phyloP scores from a whole-genome alignment of 192 early-diverging fungal species.

The Podila verticillata region DNA sequence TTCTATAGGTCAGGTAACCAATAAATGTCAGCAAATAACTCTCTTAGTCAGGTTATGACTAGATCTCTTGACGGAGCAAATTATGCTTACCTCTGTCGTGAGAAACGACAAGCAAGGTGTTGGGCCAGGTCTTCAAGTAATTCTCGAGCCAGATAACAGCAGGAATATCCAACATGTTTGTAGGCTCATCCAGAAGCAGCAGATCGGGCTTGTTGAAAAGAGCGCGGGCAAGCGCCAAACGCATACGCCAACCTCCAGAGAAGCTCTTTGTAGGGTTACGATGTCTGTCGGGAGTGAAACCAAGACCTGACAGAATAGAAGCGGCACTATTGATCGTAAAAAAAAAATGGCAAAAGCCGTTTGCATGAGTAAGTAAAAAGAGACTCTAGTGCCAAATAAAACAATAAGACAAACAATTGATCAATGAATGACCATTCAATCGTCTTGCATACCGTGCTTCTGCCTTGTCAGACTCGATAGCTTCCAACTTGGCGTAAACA shows the following conservation, averaged over 20 bases:
- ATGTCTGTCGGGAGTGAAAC: constrained; percentile 84
- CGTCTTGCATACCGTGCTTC: constrained; percentile 82
- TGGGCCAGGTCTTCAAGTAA: constrained; percentile 91
- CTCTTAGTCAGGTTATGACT: not conserved
- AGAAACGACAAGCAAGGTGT: constrained; percentile 94
- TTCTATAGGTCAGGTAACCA: constrained; percentile 52
- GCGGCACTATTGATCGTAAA: constrained; percentile 72
- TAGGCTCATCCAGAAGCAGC: constrained; percentile 92
- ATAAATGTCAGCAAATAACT: not conserved
- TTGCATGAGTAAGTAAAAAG: not conserved
- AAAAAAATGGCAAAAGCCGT: not conserved
- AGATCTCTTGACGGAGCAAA: too few relatives aligned
- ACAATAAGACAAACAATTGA: too few relatives aligned
- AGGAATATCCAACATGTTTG: constrained; percentile 94
- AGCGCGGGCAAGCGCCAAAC: constrained; percentile 94
- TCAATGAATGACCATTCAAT: too few relatives aligned
- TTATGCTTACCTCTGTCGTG: constrained; percentile 84
- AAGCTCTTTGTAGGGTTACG: constrained; percentile 90
- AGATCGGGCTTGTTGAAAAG: constrained; percentile 96
- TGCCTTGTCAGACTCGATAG: constrained; percentile 97
- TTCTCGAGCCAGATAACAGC: constrained; percentile 98
- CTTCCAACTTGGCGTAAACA: constrained; percentile 86
- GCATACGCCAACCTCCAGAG: constrained; percentile 99
- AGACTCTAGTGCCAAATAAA: not conserved
- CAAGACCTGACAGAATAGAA: constrained; percentile 95